Percentiles rank a stretch among this genome's conserved stretches.
These are phyloP conservation scores for Alternaria ethzedia DNA, from an alignment of 2,329 filamentous ascomycete species.

Conservation along the genomic window DNA sequence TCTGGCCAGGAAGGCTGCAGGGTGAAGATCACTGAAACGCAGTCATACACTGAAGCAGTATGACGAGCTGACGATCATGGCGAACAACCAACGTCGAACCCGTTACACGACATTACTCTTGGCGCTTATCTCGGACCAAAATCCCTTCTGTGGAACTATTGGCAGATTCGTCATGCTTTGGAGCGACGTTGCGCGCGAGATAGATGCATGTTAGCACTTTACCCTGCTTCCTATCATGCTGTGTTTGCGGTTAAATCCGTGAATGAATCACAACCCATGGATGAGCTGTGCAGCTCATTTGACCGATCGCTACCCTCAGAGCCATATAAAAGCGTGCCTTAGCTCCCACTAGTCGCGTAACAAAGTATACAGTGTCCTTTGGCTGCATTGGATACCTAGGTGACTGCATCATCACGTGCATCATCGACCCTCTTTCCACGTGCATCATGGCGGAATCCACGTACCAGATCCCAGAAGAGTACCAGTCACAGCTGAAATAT, in stretches of 20 bases:
- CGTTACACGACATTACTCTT: not conserved
- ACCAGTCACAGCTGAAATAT: slow-evolving; percentile 16
- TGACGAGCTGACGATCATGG: not conserved
- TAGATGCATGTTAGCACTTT: not conserved
- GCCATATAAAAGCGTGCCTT: not conserved
- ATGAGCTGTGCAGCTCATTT: not conserved
- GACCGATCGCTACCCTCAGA: not conserved
- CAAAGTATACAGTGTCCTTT: too few species aligned
- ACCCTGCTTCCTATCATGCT: not conserved
- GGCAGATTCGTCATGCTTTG: not conserved
- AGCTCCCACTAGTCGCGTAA: not conserved
- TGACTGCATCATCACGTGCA: not conserved
- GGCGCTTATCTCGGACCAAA: not conserved
- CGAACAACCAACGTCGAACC: not conserved
- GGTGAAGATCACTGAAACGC: not conserved
- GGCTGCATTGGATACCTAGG: too few species aligned
- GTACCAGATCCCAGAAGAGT: slow-evolving; percentile 21
- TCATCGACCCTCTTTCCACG: not conserved
- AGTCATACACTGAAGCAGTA: not conserved
- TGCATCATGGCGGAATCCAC: slow-evolving; percentile 2
- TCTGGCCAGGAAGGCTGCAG: not conserved
- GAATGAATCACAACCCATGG: not conserved
- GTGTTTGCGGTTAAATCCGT: not conserved
- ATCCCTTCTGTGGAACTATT: not conserved
- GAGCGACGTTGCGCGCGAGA: not conserved